These are phyloP conservation scores for Helotiales sp. DNA, from an alignment of 2,329 filamentous ascomycete species.

Conservation along the genomic window DNA sequence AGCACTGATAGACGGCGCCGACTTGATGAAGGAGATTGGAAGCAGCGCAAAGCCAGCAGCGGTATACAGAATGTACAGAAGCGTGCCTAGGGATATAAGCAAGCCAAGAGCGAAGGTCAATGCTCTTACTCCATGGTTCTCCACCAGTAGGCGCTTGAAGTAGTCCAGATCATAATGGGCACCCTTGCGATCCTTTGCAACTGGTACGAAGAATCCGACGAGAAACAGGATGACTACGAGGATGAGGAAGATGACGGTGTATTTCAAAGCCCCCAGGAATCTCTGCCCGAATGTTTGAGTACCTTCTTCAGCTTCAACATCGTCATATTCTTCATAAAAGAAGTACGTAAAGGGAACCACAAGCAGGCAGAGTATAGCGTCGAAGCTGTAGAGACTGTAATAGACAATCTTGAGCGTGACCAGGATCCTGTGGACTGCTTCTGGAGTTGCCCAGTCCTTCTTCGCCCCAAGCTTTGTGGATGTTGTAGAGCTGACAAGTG, in stretches of 20 bases:
- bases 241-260: constrained; percentile 83
- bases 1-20: constrained; percentile 82
- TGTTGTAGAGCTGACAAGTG: constrained; percentile 87
- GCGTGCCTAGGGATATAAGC: constrained; percentile 83
- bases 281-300: constrained; percentile 72
- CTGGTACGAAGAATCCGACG: constrained; percentile 91
- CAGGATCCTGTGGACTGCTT: constrained; percentile 77
- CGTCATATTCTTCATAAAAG: constrained; percentile 96
- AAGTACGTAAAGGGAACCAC: constrained; percentile 97
- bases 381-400: constrained; percentile 89
- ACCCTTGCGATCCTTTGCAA: constrained; percentile 68
- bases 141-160: constrained; percentile 81
- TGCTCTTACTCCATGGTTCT: constrained; percentile 91
- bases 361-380: constrained; percentile 85
- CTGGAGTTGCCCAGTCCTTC: constrained; percentile 92
- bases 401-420: constrained; percentile 86
- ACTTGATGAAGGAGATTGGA: constrained; percentile 90
- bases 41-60: constrained; percentile 86
- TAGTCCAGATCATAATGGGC: constrained; percentile 84
- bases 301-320: constrained; percentile 82
- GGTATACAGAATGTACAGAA: constrained; percentile 89
- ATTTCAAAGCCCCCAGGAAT: constrained; percentile 86
- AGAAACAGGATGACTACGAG: constrained; percentile 85
- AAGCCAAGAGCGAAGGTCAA: constrained; percentile 88
- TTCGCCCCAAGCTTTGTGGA: constrained; percentile 77